Percentiles rank a stretch among this genome's conserved stretches.
phyloP scores from a whole-genome alignment of 1,284 basidiomycete species.

The Dichomitus squalens region DNA sequence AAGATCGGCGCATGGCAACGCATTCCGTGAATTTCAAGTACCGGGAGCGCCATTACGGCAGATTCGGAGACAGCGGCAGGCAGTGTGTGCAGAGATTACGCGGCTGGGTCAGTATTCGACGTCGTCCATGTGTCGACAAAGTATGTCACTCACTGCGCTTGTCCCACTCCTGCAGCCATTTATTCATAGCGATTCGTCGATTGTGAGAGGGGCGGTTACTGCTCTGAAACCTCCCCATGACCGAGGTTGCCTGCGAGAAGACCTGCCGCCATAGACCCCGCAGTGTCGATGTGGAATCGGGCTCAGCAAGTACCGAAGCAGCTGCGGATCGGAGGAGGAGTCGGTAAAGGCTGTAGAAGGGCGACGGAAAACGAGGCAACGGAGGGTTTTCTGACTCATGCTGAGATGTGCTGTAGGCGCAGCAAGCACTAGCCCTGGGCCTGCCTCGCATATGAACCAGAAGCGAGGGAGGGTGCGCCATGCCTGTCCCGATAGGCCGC shows the following conservation, averaged over 20 bases:
- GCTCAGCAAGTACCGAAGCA: slow-evolving; percentile 64
- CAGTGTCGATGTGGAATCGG: slow-evolving; percentile 43
- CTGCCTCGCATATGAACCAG: no score
- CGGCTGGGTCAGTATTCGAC: not conserved
- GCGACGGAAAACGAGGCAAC: slow-evolving; percentile 41
- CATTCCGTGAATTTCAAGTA: not conserved
- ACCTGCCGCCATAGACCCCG: slow-evolving; percentile 55
- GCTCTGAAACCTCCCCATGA: slow-evolving; percentile 43
- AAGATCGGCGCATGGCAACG: not conserved
- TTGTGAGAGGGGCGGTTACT: slow-evolving; percentile 27
- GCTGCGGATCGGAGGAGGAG: slow-evolving; percentile 60
- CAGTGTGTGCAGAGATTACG: not conserved
- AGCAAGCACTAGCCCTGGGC: no score
- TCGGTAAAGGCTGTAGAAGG: slow-evolving; percentile 64
- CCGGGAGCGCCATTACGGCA: not conserved
- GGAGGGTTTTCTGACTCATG: not conserved
- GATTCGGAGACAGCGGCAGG: not conserved
- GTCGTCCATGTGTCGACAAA: not conserved
- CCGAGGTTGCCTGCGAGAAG: slow-evolving; percentile 55
- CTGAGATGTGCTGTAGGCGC: not conserved
- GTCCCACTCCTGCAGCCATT: slow-evolving; percentile 35
- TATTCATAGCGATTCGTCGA: slow-evolving; percentile 36
- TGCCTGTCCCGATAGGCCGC: no score
- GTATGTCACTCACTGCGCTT: not conserved
- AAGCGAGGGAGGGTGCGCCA: no score